Conservation (phyloP, 1,139 yeast genomes). For the Protomyces inouyei region DNA sequence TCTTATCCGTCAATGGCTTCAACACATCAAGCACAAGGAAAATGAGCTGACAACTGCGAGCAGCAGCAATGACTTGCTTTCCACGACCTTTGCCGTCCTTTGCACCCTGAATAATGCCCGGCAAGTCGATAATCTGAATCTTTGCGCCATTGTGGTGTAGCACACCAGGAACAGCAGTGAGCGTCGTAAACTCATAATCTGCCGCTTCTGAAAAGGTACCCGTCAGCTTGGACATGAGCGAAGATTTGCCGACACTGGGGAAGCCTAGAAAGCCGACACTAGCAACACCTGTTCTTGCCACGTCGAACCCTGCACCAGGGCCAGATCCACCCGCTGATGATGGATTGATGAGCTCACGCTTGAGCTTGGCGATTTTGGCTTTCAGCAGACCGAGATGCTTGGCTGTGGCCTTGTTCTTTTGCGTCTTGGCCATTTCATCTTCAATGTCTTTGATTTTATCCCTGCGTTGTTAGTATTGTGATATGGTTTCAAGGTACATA, state of each 20-base stretch:
- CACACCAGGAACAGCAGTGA: conserved; percentile 96
- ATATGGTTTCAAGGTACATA: not conserved
- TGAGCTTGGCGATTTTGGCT: conserved; percentile 89
- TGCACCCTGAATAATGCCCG: conserved; percentile 99
- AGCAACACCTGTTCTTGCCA: conserved; percentile 95
- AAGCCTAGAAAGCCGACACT: conserved; percentile 96
- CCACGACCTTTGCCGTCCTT: conserved; percentile 99
- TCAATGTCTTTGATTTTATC: conserved; percentile 31
- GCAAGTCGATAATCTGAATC: conserved; percentile 94
- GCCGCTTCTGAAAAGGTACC: conserved; percentile 98
- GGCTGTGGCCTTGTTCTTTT: conserved; percentile 31
- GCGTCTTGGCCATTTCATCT: conserved; percentile 32
- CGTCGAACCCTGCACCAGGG: conserved; percentile 88
- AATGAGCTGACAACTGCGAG: conserved; percentile 87
- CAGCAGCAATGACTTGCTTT: conserved; percentile 96
- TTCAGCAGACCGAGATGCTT: conserved; percentile 87
- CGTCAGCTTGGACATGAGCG: conserved; percentile 77
- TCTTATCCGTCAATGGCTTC: conserved; percentile 90
- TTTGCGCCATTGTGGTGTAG: conserved; percentile 95
- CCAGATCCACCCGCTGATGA: conserved; percentile 76
- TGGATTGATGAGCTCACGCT: conserved; percentile 83
- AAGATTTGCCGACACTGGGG: conserved; percentile 93
- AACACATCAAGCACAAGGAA: conserved; percentile 93
- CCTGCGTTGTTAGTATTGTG: conserved; percentile 1
- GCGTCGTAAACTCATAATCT: conserved; percentile 62